These are phyloP conservation scores for Hypoxylon sp. DNA, from an alignment of 2,329 filamentous ascomycete species.

Conservation along the genomic window DNA sequence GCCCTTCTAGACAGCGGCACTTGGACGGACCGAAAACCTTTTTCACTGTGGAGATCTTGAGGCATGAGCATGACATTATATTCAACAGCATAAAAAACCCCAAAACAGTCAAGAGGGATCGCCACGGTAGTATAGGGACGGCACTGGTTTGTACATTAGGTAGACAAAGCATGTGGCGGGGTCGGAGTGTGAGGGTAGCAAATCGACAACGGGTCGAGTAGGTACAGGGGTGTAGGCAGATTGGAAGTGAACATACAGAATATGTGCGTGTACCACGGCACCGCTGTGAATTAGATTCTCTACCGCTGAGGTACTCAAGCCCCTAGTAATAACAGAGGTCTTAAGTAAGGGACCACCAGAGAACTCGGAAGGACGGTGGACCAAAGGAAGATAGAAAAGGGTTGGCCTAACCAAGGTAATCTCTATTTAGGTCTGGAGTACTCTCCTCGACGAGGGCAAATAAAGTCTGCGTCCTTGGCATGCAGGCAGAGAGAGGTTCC, in stretches of 20 bases:
- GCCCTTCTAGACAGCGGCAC: conserved; percentile 54
- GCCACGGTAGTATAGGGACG: conserved; percentile 55
- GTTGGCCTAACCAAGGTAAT: conserved; percentile 53
- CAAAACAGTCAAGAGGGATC: conserved; percentile 56
- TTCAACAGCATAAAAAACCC: conserved; percentile 55
- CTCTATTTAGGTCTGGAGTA: conserved; percentile 45
- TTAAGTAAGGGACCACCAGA: conserved; percentile 50
- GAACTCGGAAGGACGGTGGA: conserved; percentile 55
- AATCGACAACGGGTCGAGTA: conserved; percentile 50
- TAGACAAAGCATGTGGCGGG: conserved; percentile 56
- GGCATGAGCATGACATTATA: conserved; percentile 56
- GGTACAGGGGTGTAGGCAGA: conserved; percentile 52
- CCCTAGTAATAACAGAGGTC: conserved; percentile 50
- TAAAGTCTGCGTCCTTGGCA: conserved; percentile 56
- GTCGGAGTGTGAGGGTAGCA: conserved; percentile 51
- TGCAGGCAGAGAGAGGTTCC: conserved; percentile 54
- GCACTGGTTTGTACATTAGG: conserved; percentile 54
- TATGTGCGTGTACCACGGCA: conserved; percentile 47
- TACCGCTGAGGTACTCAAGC: conserved; percentile 40
- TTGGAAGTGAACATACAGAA: conserved; percentile 50
- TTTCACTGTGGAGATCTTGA: conserved; percentile 53
- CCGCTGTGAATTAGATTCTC: conserved; percentile 42
- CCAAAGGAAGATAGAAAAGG: conserved; percentile 55
- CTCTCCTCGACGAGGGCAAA: conserved; percentile 48
- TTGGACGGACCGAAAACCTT: conserved; percentile 56